phyloP scores from a whole-genome alignment of 2,329 filamentous ascomycete species.

The Colletotrichum musae region DNA sequence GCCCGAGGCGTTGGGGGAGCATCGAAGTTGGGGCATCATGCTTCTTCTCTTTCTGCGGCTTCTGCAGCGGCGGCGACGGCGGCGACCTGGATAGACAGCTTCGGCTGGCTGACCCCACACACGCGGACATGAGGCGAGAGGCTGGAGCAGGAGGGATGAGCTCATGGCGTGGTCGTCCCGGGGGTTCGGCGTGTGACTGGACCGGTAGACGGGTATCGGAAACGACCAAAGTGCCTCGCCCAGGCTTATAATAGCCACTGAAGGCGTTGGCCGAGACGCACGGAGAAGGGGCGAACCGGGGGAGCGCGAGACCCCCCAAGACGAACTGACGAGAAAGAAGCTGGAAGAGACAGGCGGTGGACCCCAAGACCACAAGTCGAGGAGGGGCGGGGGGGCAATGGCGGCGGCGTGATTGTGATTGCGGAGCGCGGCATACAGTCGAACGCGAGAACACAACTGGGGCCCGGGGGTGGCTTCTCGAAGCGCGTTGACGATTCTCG shows the following conservation, averaged over 20 bases:
- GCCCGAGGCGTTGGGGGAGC: background rate
- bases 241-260: conserved; percentile 11
- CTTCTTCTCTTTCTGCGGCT: background rate
- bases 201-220: conserved; percentile 33
- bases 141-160: conserved; percentile 7
- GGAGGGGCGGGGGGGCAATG: conserved; percentile 1
- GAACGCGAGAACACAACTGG: conserved; percentile 13
- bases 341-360: conserved; percentile 17
- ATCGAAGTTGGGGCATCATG: background rate
- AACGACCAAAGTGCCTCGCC: conserved; percentile 18
- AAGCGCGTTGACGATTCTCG: conserved; percentile 26
- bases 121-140: conserved; percentile 9
- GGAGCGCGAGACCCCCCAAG: conserved; percentile 19
- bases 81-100: conserved; percentile 5
- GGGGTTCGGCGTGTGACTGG: conserved; percentile 27
- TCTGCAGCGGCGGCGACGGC: conserved; percentile 16
- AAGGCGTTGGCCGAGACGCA: conserved; percentile 31
- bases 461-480: background rate
- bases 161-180: conserved; percentile 23
- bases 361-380: conserved; percentile 10
- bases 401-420: conserved; percentile 2
- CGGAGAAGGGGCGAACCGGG: conserved; percentile 33
- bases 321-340: conserved; percentile 15
- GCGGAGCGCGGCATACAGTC: conserved; percentile 20
- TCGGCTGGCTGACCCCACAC: conserved; percentile 22